Evolutionary conservation across 2,329 filamentous ascomycete genomes (phyloP), one percentile per base, ranked within the genome.

Genomic region (Diplodia sapinea): DNA sequence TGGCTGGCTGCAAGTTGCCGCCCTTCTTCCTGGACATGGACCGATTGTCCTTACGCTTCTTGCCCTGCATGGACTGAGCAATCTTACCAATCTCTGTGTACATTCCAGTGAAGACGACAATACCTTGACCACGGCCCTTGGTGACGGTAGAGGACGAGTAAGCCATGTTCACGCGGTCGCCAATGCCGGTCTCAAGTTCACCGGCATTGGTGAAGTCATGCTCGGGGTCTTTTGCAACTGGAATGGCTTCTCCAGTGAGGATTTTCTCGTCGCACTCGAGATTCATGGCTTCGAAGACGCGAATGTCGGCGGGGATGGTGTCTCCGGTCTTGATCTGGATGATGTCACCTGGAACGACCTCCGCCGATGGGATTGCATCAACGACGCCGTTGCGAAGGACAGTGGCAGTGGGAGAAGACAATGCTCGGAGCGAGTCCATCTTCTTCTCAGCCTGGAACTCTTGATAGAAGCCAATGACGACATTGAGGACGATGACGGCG

Each of bases 81-180:
- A 93, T 92, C 74, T 88, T 88, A 72, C 91, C 91, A 65, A 93
- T 89, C 77, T 92, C 88, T 26, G 91, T 93, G 68, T 84, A 78
- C 89, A 92, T 91, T 51, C 87, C 90, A 17, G 87, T 91, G 38
- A 87, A 84, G 62, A 89, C 85, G 62, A 92, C 89, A 63, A 92
- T 86, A 68, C 89, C 90, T 15, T 83, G 87, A 56, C 86, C 90
- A 67, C 90, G 87, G 59, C 90, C 90, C 69, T 88, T 87, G 4
- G 89, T 91, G 72, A 92, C 85, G n/a, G 87, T 89, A 69, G 88
- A 91, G 67, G 88, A 89, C 65, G 88, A 90, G 77, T 90, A 92
- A 49, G 87, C 87, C 77, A 92, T 86, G 75, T 92, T 92, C 72
- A 86, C 82, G 23, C 89, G 86, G 75, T 92, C 90, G 64, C 89